Base-by-base conservation (phyloP, 768 basidiomycete genomes). In the Boletus vinaceobasis region DNA sequence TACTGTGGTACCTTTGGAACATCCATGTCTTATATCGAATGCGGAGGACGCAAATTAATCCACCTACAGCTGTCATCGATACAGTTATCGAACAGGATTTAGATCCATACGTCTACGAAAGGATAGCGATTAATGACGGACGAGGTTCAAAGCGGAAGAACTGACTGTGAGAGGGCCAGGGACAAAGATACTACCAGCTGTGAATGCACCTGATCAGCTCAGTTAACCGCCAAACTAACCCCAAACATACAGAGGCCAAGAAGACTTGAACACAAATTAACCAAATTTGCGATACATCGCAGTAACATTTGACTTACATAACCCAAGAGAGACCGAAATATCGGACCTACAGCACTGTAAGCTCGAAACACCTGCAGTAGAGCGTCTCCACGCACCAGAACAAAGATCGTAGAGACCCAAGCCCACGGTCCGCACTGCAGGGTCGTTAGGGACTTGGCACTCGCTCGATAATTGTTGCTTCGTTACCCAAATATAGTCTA, bases 401-500 rank as follows among this genome's bases (percentile, higher is more conserved):
- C 8, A 14, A 52, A 55, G 2, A 52, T 11, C 1, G 37, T 39
- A n/a, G 54, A 55, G 10, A 55, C 36, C 39, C 45, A 38, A 21
- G 55, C 48, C 57, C 57, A 58, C 0, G 23, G 26, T 47, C 14
- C 39, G 14, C 39, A 15, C 57, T 58, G n/a, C 8, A 2, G 10
- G 3, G n/a, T 5, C 8, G 11, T 57, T 26, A 48, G 9, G 2
- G 15, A 7, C 14, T 5, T 23, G 19, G 29, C 11, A 13, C n/a
- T 5, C 1, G 26, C 10, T 33, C 1, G 13, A 23, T 38, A 11
- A 21, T 19, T 35, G 29, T n/a, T 4, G 4, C 4, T 26, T 19
- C 50, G 23, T 27, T 11, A 60, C 60, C 60, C 60, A 59, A 31
- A 59, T 15, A 44, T 56, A 60, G 0, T 56, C 29, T 43, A 61